Evolutionary conservation across 2,329 filamentous ascomycete genomes (phyloP), one percentile per base, ranked within the genome.

Genomic region (Colletotrichum euphorbiae): DNA sequence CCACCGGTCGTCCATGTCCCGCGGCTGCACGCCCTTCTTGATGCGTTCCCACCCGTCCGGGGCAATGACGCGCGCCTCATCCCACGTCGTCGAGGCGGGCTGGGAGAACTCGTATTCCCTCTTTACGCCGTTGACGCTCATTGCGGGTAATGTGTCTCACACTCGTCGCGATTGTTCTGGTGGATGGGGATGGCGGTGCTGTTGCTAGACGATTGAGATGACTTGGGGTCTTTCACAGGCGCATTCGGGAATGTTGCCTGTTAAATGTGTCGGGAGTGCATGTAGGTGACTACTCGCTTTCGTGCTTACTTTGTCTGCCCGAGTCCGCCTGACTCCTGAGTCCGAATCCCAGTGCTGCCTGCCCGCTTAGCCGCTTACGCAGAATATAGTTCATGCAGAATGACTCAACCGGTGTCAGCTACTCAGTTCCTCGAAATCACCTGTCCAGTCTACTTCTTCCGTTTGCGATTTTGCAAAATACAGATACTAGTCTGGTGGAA

Each of bases 1-100:
- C 43, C 59, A 67, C 7, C 59, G 42, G 42, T 63, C 59, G 6
- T 63, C 43, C 64, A 63, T 63, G 12, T 60, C 24, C 52, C 50
- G 48, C 36, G 43, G 58, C n/a, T 42, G 43, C 21, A 56, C 28
- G 4, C 64, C 64, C 43, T 24, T 28, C 59, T 45, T 50, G 59
- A 62, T 63, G 42, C 52, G 50, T 17, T 63, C 59, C 64, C 43
- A 67, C 15, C 38, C 43, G 43, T 24, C 50, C 5, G 33, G 11
- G 15, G 43, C 8, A 24, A 67, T 60, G 31, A 51, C 19, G 21
- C 12, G 45, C 31, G 62, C 24, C 3, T 17, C 15, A 33, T 46
- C 46, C 46, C 62, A 66, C 1, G 46, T 3, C 21, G 56, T 40
- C 19, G 62, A 45, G 33, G 17, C 28, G n/a, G 45, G 46, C 38